Base-by-base conservation (phyloP, 129 eudicot species). In the Artemisia argyi region DNA sequence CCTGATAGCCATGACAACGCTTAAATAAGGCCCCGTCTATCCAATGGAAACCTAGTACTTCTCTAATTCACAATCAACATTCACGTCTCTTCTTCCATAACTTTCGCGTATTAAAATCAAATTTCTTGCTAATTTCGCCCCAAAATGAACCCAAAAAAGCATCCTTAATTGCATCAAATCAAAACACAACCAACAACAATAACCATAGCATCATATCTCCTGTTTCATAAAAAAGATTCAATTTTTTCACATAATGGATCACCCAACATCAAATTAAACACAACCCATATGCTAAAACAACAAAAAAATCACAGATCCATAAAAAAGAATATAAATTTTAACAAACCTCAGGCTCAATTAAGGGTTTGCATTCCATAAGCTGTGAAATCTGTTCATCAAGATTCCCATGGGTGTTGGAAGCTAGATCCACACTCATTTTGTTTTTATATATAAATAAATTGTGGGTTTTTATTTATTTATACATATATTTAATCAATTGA, bases 301-400 rank as follows among this genome's bases (percentile, higher is more conserved):
- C 46, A 39, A 7, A n/a, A 10, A 2, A 15, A 51, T 13, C n/a
- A 60, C 44, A 61, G 1, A 18, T 2, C 26, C 26, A 61, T 12
- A 7, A 54, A 53, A 39, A 5, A 6, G 17, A 11, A 30, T 30
- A 30, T 0, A 30, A 30, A 30, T 30, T 3, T 24, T 0, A 35
- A 35, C 46, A 39, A 62, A 88, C 85, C 84, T 89, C 89, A 15
- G 84, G 91, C 82, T 88, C 97, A 71, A 85, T 78, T 65, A 91
- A 83, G 48, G 97, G 96, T 66, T 88, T 91, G 96, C 97, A 91
- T 91, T 91, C 87, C 90, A 88, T 84, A 69, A 91, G 97, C 87
- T 88, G 93, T 24, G 88, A 70, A 83, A 91, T 86, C 87, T 91
- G 89, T 50, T 91, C 93, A 74, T 86, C 97, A 54, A 91, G 87